These are phyloP conservation scores for Trichoderma parareesei DNA, from an alignment of 495 filamentous ascomycete species.

Conservation along the genomic window DNA sequence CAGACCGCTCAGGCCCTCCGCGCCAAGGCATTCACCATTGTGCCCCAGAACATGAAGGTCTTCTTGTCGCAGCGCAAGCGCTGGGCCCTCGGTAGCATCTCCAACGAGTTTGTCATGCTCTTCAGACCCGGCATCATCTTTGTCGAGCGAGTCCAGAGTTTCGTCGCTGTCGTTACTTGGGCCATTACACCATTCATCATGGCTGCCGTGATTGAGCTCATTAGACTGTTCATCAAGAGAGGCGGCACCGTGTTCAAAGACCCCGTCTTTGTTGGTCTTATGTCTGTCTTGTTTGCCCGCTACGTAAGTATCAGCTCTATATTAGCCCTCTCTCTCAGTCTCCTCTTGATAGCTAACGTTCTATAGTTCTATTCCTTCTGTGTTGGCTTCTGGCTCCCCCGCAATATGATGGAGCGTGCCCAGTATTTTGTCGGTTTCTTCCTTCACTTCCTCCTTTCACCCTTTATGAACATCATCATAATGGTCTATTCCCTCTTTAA, in stretches of 20 bases:
- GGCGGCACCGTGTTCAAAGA: not conserved
- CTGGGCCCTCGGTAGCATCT: conserved; percentile 25
- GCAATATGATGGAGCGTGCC: conserved; percentile 15
- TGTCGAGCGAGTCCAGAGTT: conserved; percentile 22
- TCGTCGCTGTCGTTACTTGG: conserved; percentile 24
- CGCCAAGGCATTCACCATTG: conserved; percentile 24
- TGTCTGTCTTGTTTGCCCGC: not conserved
- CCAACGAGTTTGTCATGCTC: conserved; percentile 24
- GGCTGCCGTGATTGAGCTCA: conserved; percentile 19
- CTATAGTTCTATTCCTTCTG: conserved; percentile 12
- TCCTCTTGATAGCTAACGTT: not conserved
- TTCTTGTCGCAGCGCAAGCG: conserved; percentile 27
- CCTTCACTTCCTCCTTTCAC: conserved; percentile 18
- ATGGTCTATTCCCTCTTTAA: conserved; percentile 21
- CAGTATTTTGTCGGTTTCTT: conserved; percentile 19
- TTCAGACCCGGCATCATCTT: conserved; percentile 19
- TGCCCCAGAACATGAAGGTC: conserved; percentile 22
- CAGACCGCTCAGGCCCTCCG: conserved; percentile 22
- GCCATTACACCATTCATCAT: conserved; percentile 24
- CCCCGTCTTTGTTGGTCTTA: conserved; percentile 3
- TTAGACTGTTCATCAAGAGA: conserved; percentile 7
- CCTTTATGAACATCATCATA: conserved; percentile 25
- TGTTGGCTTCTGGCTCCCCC: conserved; percentile 22
- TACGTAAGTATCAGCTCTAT: conserved; percentile 6
- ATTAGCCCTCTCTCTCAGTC: not conserved